Base-by-base conservation (phyloP, 495 filamentous ascomycete species). In the Xylaria flabelliformis region DNA sequence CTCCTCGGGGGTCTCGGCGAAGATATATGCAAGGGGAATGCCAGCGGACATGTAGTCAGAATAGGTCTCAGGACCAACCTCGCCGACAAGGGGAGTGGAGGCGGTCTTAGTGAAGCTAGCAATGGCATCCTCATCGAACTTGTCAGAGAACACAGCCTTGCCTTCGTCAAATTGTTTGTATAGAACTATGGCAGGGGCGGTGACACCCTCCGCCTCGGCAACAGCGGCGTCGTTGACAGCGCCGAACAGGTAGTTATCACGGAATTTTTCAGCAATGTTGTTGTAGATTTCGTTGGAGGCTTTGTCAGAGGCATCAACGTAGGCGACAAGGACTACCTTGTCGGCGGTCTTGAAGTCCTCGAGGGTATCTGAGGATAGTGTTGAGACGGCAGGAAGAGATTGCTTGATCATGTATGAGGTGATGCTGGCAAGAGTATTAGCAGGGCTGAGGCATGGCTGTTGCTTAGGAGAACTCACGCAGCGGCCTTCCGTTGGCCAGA, bases 401-500 rank as follows among this genome's bases (percentile, higher is more conserved):
- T 99, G 97, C 88, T 99, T 99, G 80, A 92, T 92, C 96, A 99
- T 99, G 87, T 97, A 98, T 32, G 96, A 99, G 50, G 97, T 91
- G 82, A 99, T 97, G 59, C 93, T 96, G 50, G 15, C 62, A 32
- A 72, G 29, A 61, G 58, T n/a, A 68, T 86, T 75, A 88, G 80
- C 67, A 70, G 63, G 15, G 24, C 15, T 3, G 36, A 41, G n/a
- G 21, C 13, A 36, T 32, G 17, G 36, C 0, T 42, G 15, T 56
- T 24, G 32, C n/a, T 19, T 21, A 21, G 48, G 53, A 59, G 13
- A 58, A 90, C 93, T 85, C 85, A 96, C 94, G 94, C 91, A 79
- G 90, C 91, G 61, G 94, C 90, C 87, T 99, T 97, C 80, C 96
- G 89, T 82, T 93, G 91, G 77, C 96, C 96, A 74, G 86, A 87